phyloP scores from a whole-genome alignment of 352 stramenopile genomes.

The Pythium monospermum region DNA sequence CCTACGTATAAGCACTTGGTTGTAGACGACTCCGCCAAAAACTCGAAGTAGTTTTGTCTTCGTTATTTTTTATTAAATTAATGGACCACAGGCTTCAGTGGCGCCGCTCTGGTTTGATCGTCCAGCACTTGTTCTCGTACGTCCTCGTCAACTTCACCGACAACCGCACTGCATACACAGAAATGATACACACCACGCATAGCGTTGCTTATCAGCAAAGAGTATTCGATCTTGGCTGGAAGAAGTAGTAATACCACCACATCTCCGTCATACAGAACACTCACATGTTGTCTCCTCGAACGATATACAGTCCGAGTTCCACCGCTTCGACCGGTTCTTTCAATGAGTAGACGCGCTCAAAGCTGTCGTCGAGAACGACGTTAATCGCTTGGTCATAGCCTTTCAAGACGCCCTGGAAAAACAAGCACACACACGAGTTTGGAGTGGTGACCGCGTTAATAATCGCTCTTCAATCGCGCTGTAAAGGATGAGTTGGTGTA shows the following conservation, averaged over 20 bases:
- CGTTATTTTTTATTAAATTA: slow-evolving; percentile 37
- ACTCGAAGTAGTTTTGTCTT: no score
- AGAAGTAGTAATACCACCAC: no score
- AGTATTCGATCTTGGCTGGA: no score
- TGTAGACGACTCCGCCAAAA: no score
- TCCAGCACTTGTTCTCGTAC: slow-evolving; percentile 89
- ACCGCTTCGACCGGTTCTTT: slow-evolving; percentile 88
- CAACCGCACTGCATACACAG: slow-evolving; percentile 51
- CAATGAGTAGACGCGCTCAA: slow-evolving; percentile 91
- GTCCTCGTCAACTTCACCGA: slow-evolving; percentile 83
- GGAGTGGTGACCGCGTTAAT: no score
- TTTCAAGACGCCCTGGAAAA: slow-evolving; percentile 81
- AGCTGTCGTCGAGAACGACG: slow-evolving; percentile 90
- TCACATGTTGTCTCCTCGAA: slow-evolving; percentile 93
- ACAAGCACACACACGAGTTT: no score
- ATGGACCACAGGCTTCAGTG: slow-evolving; percentile 90
- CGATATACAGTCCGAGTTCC: slow-evolving; percentile 90
- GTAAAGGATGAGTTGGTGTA: no score
- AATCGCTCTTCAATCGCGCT: no score
- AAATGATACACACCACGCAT: background rate
- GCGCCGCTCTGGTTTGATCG: slow-evolving; percentile 78
- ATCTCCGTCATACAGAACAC: no score
- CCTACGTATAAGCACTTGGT: no score
- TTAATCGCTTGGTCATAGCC: slow-evolving; percentile 94
- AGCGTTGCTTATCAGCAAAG: background rate